Base-by-base conservation (phyloP, 371 early-diverging fungal species). In the Rhizopus arrhizus region DNA sequence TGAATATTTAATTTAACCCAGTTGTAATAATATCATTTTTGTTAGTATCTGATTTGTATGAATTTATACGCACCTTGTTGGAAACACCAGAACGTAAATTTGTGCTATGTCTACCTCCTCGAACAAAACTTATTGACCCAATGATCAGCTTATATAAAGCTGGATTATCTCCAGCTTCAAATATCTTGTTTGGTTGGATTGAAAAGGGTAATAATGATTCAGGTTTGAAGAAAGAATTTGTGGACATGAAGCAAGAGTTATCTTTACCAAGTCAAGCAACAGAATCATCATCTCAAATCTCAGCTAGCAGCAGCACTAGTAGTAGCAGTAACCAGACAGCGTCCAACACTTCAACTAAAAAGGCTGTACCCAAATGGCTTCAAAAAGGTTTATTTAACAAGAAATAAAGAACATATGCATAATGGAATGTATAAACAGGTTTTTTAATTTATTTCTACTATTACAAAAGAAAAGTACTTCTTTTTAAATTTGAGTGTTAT, bases 331-430 rank as follows among this genome's bases (percentile, higher is more conserved):
- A 22, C 22, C 45, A 36, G 28, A 29, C 46, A 31, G 51, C 56
- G 53, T 16, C 66, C 13, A 43, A 46, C 16, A 45, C 65, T 33
- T 61, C 68, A 7, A 43, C 61, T 33, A 38, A 64, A 50, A 73
- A 62, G n/a, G 41, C 58, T 12, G 61, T 80, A 9, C 81, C 81
- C 34, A 77, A 73, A 61, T 80, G 81, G 81, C 57, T 80, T 13
- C 73, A 77, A 38, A 80, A 80, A 38, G 81, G 81, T 5, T 36
- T 80, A 13, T 80, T 77, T 43, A 80, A 75, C 58, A 80, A 77
- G 62, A 72, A 68, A 61, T 60, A 64, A 66, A 38, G 22, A 22
- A 22, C 22, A 22, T 2, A 22, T 22, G 22, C 22, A 22, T 22
- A 22, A 22, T 40, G 8, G 40, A 40, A 10, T 40, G 40, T 40